These are phyloP conservation scores for Trichosporon sp. DNA, from an alignment of 1,284 basidiomycete species.

Conservation along the genomic window DNA sequence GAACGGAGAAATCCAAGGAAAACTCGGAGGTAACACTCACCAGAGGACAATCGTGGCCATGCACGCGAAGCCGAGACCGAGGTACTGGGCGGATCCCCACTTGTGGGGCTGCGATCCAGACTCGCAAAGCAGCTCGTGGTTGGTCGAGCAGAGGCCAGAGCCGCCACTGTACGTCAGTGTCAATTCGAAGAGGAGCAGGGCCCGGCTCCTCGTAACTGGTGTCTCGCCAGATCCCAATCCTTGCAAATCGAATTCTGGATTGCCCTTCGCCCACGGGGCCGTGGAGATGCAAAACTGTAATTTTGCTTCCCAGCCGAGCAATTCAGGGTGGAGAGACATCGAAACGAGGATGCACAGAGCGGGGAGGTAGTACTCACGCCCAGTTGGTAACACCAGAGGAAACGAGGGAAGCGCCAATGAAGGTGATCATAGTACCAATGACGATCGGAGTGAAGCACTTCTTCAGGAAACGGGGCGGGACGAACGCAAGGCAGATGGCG, in stretches of 20 bases:
- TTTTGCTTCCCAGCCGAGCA: not conserved
- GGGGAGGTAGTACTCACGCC: conserved; percentile 19
- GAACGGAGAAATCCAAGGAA: not conserved
- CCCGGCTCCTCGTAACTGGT: not conserved
- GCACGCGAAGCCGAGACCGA: conserved; percentile 34
- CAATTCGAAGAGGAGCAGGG: not conserved
- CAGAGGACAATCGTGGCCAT: conserved; percentile 23
- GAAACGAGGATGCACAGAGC: not conserved
- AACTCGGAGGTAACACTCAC: not conserved
- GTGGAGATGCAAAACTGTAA: not conserved
- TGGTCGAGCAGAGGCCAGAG: conserved; percentile 23
- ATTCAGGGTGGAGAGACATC: not conserved
- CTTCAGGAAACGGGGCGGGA: conserved; percentile 30
- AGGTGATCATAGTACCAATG: conserved; percentile 34
- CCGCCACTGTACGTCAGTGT: conserved; percentile 21
- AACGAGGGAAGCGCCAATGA: conserved; percentile 35
- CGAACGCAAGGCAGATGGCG: conserved; percentile 31
- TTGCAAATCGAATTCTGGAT: not conserved
- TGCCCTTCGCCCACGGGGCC: not conserved
- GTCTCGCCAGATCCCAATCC: not conserved
- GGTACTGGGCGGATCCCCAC: conserved; percentile 31
- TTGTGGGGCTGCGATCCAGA: conserved; percentile 20
- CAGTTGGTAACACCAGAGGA: conserved; percentile 34
- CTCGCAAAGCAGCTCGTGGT: conserved; percentile 28
- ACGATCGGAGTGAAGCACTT: conserved; percentile 37